Percentiles rank a stretch among this genome's conserved stretches.
Conservation (phyloP, 306 rosid species). For the Hippophae rhamnoides region DNA sequence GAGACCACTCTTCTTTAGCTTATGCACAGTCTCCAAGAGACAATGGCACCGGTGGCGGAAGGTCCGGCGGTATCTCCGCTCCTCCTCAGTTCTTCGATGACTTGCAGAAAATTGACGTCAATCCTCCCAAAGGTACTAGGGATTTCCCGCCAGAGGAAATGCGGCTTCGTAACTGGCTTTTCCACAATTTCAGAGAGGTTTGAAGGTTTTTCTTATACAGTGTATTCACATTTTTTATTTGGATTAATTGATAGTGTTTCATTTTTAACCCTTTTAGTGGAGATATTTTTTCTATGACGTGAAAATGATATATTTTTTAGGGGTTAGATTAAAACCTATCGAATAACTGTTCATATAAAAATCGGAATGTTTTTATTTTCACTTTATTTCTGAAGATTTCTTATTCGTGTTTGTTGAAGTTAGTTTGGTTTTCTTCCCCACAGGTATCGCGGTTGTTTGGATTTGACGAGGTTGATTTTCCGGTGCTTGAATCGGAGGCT, state of each 20-base stretch:
- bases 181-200: constrained; percentile 73
- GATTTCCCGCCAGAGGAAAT: constrained; percentile 86
- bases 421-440: not conserved
- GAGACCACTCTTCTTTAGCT: constrained; percentile 29
- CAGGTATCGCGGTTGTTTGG: constrained; percentile 69
- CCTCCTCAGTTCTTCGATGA: constrained; percentile 39
- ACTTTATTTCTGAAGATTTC: not conserved
- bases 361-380: not conserved
- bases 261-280: no score
- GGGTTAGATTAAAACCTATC: no score
- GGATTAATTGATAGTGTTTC: no score
- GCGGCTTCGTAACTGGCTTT: constrained; percentile 86
- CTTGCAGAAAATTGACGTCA: constrained; percentile 60
- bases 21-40: constrained; percentile 30
- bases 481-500: constrained; percentile 88
- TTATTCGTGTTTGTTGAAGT: not conserved
- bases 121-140: constrained; percentile 88
- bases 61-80: constrained; percentile 51
- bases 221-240: no score
- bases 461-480: constrained; percentile 89
- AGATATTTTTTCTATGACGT: no score
- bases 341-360: no score
- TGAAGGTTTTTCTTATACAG: not conserved
- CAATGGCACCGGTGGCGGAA: constrained; percentile 31
- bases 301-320: no score